phyloP scores from a whole-genome alignment of 352 stramenopile species.

The Globisporangium recalcitrans region DNA sequence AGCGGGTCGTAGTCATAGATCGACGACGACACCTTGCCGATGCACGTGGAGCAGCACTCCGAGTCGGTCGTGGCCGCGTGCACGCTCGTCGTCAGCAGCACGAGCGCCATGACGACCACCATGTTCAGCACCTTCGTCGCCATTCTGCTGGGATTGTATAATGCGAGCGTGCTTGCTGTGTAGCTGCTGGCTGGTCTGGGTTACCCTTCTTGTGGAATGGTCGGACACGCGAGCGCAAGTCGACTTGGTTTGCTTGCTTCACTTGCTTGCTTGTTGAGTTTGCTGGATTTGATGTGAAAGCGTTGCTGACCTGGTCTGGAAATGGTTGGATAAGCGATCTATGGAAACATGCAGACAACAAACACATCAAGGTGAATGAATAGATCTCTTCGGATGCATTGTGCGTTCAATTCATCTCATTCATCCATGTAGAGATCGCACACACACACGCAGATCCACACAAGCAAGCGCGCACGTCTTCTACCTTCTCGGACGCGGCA shows the following conservation, averaged over 20 bases:
- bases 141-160: not conserved
- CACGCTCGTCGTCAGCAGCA: not conserved
- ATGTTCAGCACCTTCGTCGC: not conserved
- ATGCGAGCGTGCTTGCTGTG: not conserved
- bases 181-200: not conserved
- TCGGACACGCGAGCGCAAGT: not conserved
- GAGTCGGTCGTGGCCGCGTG: not conserved
- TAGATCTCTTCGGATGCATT: not conserved
- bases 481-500: slow-evolving; percentile 3
- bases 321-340: not conserved
- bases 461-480: not conserved
- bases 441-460: not conserved
- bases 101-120: not conserved
- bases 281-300: not conserved
- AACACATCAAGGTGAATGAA: not conserved
- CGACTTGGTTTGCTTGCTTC: not conserved
- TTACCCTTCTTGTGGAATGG: not conserved
- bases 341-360: slow-evolving; percentile 6
- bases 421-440: not conserved
- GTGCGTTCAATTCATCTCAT: not conserved
- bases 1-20: slow-evolving; percentile 66
- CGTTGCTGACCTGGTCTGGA: not conserved
- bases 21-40: slow-evolving; percentile 45
- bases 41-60: slow-evolving; percentile 59
- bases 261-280: not conserved